phyloP scores from a whole-genome alignment of 257 asterid genomes.

The Solanum stenotomum region DNA sequence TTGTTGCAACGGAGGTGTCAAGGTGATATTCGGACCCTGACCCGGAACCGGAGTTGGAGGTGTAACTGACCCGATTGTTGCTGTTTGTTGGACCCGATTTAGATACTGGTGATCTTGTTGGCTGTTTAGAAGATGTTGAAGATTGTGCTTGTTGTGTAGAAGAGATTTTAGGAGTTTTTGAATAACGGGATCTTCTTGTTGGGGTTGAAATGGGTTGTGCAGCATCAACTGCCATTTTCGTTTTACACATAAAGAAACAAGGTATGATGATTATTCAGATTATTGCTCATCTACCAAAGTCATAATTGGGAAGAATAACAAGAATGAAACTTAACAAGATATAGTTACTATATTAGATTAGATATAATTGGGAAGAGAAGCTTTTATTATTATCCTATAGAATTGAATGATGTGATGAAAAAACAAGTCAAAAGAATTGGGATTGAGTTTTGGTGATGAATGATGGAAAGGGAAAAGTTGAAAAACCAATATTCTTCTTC shows the following conservation, averaged over 20 bases:
- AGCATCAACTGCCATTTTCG: constrained; percentile 29
- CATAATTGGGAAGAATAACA: background rate
- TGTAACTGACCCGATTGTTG: background rate
- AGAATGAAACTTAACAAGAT: background rate
- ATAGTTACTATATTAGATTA: too few species aligned
- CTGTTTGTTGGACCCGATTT: constrained; percentile 4
- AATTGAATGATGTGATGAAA: background rate
- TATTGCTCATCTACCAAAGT: background rate
- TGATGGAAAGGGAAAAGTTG: background rate
- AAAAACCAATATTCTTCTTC: too few species aligned
- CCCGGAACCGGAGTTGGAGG: constrained; percentile 2
- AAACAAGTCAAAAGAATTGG: background rate
- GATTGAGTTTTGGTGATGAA: background rate
- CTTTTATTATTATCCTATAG: background rate
- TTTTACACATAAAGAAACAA: constrained; percentile 19
- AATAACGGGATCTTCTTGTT: background rate
- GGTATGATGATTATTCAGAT: background rate
- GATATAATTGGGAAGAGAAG: background rate
- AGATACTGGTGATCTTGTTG: background rate
- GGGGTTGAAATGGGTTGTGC: constrained; percentile 11
- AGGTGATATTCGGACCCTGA: constrained; percentile 25
- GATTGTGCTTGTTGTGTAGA: background rate
- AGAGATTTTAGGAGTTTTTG: background rate
- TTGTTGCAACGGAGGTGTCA: constrained; percentile 49
- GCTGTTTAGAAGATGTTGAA: background rate